phyloP scores from a whole-genome alignment of 169 alveolate genomes.

The Plasmodium vivax region DNA sequence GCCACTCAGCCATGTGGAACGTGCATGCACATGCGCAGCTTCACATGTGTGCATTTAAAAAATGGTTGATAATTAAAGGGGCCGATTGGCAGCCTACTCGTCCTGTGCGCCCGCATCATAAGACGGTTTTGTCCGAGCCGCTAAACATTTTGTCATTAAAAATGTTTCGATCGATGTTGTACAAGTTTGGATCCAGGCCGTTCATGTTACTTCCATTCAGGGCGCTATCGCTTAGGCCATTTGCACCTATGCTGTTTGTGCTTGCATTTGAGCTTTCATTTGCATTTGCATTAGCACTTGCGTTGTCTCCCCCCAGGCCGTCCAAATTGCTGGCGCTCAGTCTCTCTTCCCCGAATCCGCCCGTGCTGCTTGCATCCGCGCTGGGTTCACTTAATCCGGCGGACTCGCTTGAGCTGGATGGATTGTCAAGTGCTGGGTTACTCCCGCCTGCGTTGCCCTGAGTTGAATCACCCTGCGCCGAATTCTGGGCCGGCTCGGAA shows the following conservation, averaged over 20 bases:
- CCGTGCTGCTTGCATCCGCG: neutral
- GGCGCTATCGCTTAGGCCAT: neutral
- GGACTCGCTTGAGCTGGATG: neutral
- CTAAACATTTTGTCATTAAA: slow-evolving; percentile 9
- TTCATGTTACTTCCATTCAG: neutral
- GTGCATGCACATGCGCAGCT: neutral
- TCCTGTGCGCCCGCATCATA: neutral
- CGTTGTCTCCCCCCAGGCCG: neutral
- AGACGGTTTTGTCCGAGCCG: slow-evolving; percentile 19
- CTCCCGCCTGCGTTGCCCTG: neutral
- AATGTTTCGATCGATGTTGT: slow-evolving; percentile 27
- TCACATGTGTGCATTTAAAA: slow-evolving; percentile 2
- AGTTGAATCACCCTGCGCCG: neutral
- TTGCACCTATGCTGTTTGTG: neutral
- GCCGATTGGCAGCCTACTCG: neutral
- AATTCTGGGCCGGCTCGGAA: neutral
- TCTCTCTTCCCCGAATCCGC: neutral
- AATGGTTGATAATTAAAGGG: slow-evolving; percentile 8
- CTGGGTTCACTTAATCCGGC: neutral
- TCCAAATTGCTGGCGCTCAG: neutral
- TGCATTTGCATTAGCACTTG: neutral
- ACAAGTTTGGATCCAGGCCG: neutral
- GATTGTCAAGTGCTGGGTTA: neutral
- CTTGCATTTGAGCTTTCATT: neutral
- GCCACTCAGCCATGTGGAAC: neutral